A percentile compares a stretch with the other conserved stretches of the same genome.
These are phyloP conservation scores for Sarocladium oryzae DNA, from an alignment of 2,329 filamentous ascomycete species.

Conservation along the genomic window DNA sequence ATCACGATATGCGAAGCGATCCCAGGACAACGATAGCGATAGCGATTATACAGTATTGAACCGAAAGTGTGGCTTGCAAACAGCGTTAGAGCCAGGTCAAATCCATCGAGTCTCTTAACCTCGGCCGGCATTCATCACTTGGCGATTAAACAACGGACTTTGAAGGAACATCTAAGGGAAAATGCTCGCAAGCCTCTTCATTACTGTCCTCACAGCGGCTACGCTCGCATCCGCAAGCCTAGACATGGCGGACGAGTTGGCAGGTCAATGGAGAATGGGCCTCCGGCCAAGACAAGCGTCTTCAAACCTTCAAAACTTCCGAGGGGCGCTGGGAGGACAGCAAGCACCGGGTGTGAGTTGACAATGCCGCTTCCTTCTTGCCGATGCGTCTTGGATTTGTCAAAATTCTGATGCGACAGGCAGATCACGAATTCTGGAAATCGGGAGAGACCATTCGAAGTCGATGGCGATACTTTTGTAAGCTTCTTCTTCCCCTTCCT, in stretches of 20 bases:
- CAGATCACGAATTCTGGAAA: slow-evolving; percentile 35
- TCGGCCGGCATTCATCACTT: no score
- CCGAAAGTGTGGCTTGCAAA: no score
- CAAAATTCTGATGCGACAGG: not conserved
- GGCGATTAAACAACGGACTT: no score
- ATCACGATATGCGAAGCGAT: no score
- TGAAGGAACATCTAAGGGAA: not conserved
- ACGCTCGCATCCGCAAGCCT: slow-evolving; percentile 10
- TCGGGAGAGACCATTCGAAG: slow-evolving; percentile 33
- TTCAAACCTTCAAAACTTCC: slow-evolving; percentile 36
- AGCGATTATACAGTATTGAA: no score
- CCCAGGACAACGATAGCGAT: no score
- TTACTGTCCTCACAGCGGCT: not conserved
- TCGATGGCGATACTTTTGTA: slow-evolving; percentile 39
- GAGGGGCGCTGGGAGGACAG: slow-evolving; percentile 31
- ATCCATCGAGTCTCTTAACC: no score
- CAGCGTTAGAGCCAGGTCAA: no score
- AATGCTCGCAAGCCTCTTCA: not conserved
- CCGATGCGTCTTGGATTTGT: no score
- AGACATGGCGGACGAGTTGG: slow-evolving; percentile 26
- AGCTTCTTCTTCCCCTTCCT: slow-evolving; percentile 15
- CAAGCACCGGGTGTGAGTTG: slow-evolving; percentile 27
- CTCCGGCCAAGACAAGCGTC: slow-evolving; percentile 24
- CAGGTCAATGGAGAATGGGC: slow-evolving; percentile 29
- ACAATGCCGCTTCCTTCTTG: no score